These are phyloP conservation scores for Aspergillus fumigatiaffinis DNA, from an alignment of 2,329 filamentous ascomycete species.

Conservation along the genomic window DNA sequence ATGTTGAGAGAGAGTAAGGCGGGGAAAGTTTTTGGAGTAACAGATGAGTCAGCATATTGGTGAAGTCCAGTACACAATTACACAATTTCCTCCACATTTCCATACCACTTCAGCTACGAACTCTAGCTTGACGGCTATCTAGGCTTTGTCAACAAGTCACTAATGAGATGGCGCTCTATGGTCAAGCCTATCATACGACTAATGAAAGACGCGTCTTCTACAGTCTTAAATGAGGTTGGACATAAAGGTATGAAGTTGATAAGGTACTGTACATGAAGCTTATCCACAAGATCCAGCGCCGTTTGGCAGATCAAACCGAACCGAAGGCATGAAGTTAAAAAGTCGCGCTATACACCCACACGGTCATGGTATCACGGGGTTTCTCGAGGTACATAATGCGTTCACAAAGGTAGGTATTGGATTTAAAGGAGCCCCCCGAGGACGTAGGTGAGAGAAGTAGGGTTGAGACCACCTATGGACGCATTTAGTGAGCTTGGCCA, in stretches of 20 bases:
- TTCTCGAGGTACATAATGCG: conserved; percentile 3
- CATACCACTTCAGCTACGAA: not conserved
- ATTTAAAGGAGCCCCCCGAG: not conserved
- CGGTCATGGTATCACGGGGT: conserved; percentile 4
- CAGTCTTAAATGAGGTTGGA: not conserved
- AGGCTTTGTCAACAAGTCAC: not conserved
- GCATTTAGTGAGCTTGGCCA: not conserved
- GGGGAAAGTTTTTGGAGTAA: not conserved
- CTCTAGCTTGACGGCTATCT: not conserved
- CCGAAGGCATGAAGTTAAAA: conserved; percentile 2
- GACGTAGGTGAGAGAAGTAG: conserved; percentile 3
- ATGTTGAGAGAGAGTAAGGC: not conserved
- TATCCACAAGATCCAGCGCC: conserved; percentile 3
- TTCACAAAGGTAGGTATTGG: not conserved
- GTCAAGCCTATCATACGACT: not conserved
- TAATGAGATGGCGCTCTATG: not conserved
- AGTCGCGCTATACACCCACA: conserved; percentile 4
- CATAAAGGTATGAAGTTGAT: conserved; percentile 1
- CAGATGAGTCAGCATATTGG: not conserved
- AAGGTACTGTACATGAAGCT: conserved; percentile 1
- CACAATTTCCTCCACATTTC: not conserved
- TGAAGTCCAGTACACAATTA: not conserved
- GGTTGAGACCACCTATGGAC: conserved; percentile 5
- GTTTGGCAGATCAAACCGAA: not conserved
- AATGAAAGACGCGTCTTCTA: not conserved